phyloP scores from a whole-genome alignment of 129 eudicot genomes.

The Oenanthe sinensis region DNA sequence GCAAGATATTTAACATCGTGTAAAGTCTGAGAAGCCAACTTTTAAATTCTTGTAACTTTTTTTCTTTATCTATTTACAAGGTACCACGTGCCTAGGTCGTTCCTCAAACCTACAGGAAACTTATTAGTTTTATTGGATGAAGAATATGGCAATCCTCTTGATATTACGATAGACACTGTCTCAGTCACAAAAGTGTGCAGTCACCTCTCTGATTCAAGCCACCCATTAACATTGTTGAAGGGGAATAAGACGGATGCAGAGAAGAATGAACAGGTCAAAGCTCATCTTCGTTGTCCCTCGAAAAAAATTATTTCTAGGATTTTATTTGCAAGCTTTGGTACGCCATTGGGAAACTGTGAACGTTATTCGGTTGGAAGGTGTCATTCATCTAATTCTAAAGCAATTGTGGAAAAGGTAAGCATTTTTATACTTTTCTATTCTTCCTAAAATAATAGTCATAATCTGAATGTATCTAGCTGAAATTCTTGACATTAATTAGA shows the following conservation, averaged over 20 bases:
- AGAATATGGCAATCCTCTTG: slow-evolving; percentile 52
- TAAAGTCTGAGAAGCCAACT: background rate
- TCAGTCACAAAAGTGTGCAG: slow-evolving; percentile 42
- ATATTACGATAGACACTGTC: slow-evolving; percentile 50
- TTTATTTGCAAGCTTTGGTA: slow-evolving; percentile 62
- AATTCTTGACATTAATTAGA: too few species aligned
- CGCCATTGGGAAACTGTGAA: slow-evolving; percentile 47
- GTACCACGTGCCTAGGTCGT: slow-evolving; percentile 79
- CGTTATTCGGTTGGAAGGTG: slow-evolving; percentile 48
- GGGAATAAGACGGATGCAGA: slow-evolving; percentile 2
- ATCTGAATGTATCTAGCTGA: background rate
- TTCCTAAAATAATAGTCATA: background rate
- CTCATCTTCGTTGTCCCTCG: slow-evolving; percentile 45
- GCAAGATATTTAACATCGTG: background rate
- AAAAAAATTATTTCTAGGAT: slow-evolving; percentile 36
- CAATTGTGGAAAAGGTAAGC: slow-evolving; percentile 39
- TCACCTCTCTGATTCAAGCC: slow-evolving; percentile 33
- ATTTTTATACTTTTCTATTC: background rate
- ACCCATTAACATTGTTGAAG: slow-evolving; percentile 23
- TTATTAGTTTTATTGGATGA: slow-evolving; percentile 67
- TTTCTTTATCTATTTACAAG: slow-evolving; percentile 20
- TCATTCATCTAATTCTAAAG: slow-evolving; percentile 38
- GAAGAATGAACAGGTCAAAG: slow-evolving; percentile 10
- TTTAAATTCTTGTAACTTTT: slow-evolving; percentile 1
- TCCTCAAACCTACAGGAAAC: slow-evolving; percentile 52